Percentiles rank a stretch among this genome's conserved stretches.
These are phyloP conservation scores for Orychophragmus violaceus DNA, from an alignment of 345 rosid genomes.

Conservation along the genomic window DNA sequence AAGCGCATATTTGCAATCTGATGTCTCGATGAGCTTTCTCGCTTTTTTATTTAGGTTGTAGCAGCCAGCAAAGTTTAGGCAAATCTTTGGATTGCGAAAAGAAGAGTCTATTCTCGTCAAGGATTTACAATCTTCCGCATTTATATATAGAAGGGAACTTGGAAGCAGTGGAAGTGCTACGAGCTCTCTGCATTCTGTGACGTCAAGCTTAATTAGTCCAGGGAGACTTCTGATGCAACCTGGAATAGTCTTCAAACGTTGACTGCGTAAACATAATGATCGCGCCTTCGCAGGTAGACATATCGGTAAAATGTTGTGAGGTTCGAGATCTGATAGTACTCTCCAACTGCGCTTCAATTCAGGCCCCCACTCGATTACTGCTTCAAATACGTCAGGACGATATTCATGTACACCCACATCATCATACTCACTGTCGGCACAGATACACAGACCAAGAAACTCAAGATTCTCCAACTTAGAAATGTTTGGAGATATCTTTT, in stretches of 20 bases:
- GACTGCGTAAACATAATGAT: not conserved
- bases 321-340: not conserved
- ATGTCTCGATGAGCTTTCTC: not conserved
- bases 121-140: not conserved
- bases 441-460: not conserved
- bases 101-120: not conserved
- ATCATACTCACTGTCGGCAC: not conserved
- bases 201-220: not conserved
- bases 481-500: not conserved
- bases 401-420: not conserved
- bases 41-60: not conserved
- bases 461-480: slow-evolving; percentile 5
- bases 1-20: not conserved
- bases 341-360: not conserved
- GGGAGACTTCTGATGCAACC: not conserved
- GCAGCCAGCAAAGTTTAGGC: not conserved
- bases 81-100: not conserved
- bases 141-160: not conserved
- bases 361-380: not conserved
- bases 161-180: not conserved
- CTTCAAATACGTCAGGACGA: not conserved
- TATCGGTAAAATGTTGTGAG: not conserved
- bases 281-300: not conserved
- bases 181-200: not conserved
- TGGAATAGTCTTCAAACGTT: not conserved